Conservation (phyloP, 257 asterid species). For the Orobanche coerulescens region DNA sequence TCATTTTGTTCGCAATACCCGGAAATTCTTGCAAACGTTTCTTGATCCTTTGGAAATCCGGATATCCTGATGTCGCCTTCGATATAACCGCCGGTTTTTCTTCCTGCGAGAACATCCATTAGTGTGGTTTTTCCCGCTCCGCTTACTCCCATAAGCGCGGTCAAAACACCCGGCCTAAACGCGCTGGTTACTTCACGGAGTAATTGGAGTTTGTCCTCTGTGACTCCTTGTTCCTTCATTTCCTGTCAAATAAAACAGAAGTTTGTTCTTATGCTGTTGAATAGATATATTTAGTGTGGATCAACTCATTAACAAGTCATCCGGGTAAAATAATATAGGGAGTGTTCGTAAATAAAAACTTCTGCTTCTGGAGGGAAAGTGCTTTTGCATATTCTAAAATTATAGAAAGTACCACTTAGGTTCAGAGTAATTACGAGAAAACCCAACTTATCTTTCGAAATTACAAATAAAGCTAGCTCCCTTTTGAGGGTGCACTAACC, state of each 20-base stretch:
- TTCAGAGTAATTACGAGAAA: too few species aligned
- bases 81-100: conserved; percentile 62
- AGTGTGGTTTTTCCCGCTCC: conserved; percentile 74
- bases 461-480: too few species aligned
- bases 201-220: conserved; percentile 49
- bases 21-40: conserved; percentile 67
- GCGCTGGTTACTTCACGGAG: conserved; percentile 59
- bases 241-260: conserved; percentile 31
- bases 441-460: too few species aligned
- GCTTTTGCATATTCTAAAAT: too few species aligned
- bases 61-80: conserved; percentile 65
- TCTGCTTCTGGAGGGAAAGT: neutral
- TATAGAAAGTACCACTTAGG: too few species aligned
- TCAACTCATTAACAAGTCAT: too few species aligned
- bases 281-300: too few species aligned
- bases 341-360: neutral
- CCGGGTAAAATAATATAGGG: too few species aligned
- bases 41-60: conserved; percentile 65
- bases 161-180: conserved; percentile 64
- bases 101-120: conserved; percentile 67
- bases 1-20: conserved; percentile 74
- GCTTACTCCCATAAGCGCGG: conserved; percentile 72
- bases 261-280: conserved; percentile 1
- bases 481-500: too few species aligned
- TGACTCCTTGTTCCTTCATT: conserved; percentile 65